phyloP scores from a whole-genome alignment of 148 eudicot species.

The Fagopyrum tataricum region DNA sequence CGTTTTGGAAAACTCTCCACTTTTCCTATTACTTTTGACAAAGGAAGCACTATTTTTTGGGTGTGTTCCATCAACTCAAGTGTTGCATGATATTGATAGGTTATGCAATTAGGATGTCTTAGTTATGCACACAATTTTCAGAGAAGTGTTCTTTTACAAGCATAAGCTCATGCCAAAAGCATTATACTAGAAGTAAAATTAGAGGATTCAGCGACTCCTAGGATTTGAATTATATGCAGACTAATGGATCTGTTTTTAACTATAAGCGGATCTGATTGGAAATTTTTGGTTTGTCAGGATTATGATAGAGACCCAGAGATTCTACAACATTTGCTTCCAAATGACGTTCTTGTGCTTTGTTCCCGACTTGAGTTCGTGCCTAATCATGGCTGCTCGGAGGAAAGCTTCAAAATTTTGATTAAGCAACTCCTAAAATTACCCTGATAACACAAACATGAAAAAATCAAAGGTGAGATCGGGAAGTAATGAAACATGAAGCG shows the following conservation, averaged over 20 bases:
- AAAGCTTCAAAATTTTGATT: constrained; percentile 42
- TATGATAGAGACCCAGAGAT: constrained; percentile 66
- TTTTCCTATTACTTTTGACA: no score
- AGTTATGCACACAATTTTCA: no score
- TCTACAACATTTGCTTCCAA: constrained; percentile 43
- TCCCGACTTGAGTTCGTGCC: constrained; percentile 48
- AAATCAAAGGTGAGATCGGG: background rate
- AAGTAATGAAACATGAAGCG: background rate
- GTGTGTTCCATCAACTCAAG: no score
- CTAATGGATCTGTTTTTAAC: background rate
- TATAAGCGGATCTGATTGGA: background rate
- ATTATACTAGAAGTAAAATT: background rate
- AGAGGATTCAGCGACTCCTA: background rate
- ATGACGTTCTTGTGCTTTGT: constrained; percentile 60
- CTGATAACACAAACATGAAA: background rate
- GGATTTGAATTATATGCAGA: background rate
- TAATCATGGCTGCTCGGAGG: constrained; percentile 40
- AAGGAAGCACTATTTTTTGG: no score
- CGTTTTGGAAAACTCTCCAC: no score
- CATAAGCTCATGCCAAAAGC: no score
- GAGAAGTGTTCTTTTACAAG: no score
- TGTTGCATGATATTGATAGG: no score
- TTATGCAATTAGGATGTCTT: no score
- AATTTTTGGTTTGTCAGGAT: constrained; percentile 43
- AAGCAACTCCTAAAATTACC: constrained; percentile 27